A percentile compares a stretch with the other conserved stretches of the same genome.
These are phyloP conservation scores for Rhodosporidiobolus odoratus DNA, from an alignment of 768 basidiomycete genomes.

Conservation along the genomic window DNA sequence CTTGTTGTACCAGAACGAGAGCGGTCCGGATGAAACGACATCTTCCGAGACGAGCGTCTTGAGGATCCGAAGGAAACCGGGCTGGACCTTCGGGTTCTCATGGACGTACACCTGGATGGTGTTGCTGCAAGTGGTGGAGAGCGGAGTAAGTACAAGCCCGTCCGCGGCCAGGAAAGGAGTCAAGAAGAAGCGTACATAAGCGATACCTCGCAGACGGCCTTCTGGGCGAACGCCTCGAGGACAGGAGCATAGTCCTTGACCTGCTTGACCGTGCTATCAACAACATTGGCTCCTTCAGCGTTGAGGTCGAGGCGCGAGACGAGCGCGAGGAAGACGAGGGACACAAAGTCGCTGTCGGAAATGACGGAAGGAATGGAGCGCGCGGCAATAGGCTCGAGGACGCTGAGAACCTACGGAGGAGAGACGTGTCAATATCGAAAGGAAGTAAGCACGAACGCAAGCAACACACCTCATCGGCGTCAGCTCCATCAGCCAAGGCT, in stretches of 20 bases:
- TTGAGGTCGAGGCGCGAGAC: slow-evolving; percentile 64
- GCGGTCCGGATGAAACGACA: slow-evolving; percentile 89
- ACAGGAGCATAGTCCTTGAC: slow-evolving; percentile 82
- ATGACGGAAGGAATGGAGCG: slow-evolving; percentile 65
- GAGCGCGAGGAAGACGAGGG: slow-evolving; percentile 81
- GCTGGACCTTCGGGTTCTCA: slow-evolving; percentile 90
- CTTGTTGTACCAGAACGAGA: slow-evolving; percentile 97
- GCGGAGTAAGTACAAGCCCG: background rate
- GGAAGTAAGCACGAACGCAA: background rate
- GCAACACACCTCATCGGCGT: slow-evolving; percentile 58
- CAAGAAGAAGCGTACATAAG: slow-evolving; percentile 55
- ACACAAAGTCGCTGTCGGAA: slow-evolving; percentile 74
- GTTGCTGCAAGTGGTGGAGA: slow-evolving; percentile 52
- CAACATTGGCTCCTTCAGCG: slow-evolving; percentile 51
- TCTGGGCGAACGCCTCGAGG: slow-evolving; percentile 81
- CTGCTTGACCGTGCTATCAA: slow-evolving; percentile 79
- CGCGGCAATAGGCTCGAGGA: slow-evolving; percentile 57
- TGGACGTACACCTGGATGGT: slow-evolving; percentile 92
- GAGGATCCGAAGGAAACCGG: slow-evolving; percentile 88
- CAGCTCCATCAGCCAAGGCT: slow-evolving; percentile 53
- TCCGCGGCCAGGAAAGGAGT: background rate
- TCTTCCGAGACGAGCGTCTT: slow-evolving; percentile 96
- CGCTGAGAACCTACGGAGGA: slow-evolving; percentile 60
- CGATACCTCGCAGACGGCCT: slow-evolving; percentile 83
- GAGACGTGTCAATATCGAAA: background rate